Base-by-base conservation (phyloP, 2,329 filamentous ascomycete genomes). In the Stagonosporopsis vannaccii region DNA sequence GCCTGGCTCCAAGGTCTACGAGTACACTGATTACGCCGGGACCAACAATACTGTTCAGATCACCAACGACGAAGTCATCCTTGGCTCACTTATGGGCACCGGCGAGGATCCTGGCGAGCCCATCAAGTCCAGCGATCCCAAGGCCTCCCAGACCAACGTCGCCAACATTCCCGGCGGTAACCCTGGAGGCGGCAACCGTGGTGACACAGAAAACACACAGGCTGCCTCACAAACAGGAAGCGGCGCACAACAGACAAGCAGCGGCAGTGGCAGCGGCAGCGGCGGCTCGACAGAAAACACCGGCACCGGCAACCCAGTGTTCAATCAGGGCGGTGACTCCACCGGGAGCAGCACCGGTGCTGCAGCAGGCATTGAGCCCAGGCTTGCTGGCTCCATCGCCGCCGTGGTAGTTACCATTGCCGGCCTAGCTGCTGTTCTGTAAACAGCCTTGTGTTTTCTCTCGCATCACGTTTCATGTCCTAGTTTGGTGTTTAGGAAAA, bases 71-170 rank as follows among this genome's bases (percentile, higher is more conserved):
- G 74, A 81, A 46, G 95, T 92, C 45, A 80, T 92, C 12, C 83
- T 99, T 26, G 88, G 87, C 62, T 95, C 90, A 22, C 85, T 98
- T 60, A 79, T 87, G 49, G 93, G 87, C n/a, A 91, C 90, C 1
- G 95, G 95, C 48, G 83, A 88, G 37, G 84, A 98, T 72, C 91
- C 82, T 15, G 79, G 79, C 20, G 80, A 81, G 37, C 71, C 77
- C 30, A 70, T 77, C 23, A 66, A 69, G 36, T 68, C 71, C n/a
- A 71, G 72, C 9, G 65, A 71, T 28, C 51, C 62, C 6, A 45
- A 74, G 23, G 47, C 67, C 20, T 58, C 70, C 0, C 71, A 73
- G 13, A 62, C 72, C 22, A 62, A 67, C 28, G 77, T 78, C 11
- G 77, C 82, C 52, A 83, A 81, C 42, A 80, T 87, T 23, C 85